phyloP scores from a whole-genome alignment of 345 rosid species.

The Gossypium thurberi region DNA sequence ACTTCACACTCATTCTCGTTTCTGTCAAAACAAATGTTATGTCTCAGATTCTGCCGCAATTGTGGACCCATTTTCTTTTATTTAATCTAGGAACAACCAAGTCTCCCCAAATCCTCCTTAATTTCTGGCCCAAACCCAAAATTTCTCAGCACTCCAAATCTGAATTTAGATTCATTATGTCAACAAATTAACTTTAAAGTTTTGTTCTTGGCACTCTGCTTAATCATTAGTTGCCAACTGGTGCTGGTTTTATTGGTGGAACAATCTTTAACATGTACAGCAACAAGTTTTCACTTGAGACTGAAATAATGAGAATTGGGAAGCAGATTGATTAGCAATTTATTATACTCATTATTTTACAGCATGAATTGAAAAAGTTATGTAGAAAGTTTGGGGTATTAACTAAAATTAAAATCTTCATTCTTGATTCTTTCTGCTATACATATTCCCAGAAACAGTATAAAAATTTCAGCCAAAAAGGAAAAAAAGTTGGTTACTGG shows the following conservation, averaged over 20 bases:
- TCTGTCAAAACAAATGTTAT: no score
- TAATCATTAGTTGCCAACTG: not conserved
- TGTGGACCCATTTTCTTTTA: not conserved
- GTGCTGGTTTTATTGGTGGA: not conserved
- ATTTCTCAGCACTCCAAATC: not conserved
- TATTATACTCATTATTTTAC: not conserved
- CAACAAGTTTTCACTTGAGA: not conserved
- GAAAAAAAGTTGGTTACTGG: slow-evolving; percentile 19
- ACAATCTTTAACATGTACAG: not conserved
- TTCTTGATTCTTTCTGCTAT: not conserved
- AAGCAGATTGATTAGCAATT: not conserved
- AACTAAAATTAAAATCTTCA: not conserved
- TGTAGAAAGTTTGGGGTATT: not conserved
- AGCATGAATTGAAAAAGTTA: not conserved
- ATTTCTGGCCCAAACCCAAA: not conserved
- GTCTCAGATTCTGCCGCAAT: no score
- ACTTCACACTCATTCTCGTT: no score
- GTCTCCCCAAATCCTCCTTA: not conserved
- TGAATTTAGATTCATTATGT: not conserved
- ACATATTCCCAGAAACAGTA: slow-evolving; percentile 8
- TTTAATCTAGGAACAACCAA: no score
- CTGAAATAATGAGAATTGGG: not conserved
- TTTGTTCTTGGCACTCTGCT: not conserved
- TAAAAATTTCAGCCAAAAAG: not conserved
- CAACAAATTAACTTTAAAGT: not conserved